These are phyloP conservation scores for Euclidium syriacum DNA, from an alignment of 345 rosid species.

Conservation along the genomic window DNA sequence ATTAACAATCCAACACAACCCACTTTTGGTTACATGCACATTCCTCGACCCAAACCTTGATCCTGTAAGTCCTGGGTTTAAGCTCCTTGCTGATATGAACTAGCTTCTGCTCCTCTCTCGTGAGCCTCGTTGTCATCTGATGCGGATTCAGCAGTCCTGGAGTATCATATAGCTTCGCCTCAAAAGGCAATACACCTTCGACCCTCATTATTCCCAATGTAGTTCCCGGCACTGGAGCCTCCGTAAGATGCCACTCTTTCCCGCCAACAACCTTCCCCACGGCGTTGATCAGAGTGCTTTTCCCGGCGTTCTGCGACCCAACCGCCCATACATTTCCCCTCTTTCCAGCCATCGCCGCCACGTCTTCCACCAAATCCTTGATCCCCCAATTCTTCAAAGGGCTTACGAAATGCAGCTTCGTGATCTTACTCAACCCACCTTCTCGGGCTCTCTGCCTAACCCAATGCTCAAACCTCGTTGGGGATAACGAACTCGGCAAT, in stretches of 20 bases:
- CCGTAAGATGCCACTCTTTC: conserved; percentile 62
- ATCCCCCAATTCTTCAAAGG: conserved; percentile 81
- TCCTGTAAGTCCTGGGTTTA: conserved; percentile 88
- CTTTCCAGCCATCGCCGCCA: conserved; percentile 63
- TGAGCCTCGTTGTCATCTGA: conserved; percentile 81
- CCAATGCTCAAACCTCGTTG: conserved; percentile 78
- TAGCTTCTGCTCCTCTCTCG: conserved; percentile 88
- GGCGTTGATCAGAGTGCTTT: conserved; percentile 83
- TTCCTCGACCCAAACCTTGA: conserved; percentile 83
- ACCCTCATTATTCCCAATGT: conserved; percentile 77
- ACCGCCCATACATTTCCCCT: conserved; percentile 91
- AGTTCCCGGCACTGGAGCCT: conserved; percentile 93
- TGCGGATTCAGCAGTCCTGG: conserved; percentile 83
- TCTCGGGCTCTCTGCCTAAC: conserved; percentile 77
- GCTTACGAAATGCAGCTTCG: conserved; percentile 80
- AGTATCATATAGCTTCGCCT: conserved; percentile 83
- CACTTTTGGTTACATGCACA: neutral
- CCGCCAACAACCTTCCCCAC: conserved; percentile 52
- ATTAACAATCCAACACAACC: conserved; percentile 6
- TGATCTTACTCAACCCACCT: conserved; percentile 63
- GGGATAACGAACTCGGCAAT: conserved; percentile 66
- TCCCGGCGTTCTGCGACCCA: conserved; percentile 89
- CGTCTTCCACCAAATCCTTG: conserved; percentile 73
- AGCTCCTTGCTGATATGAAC: conserved; percentile 70
- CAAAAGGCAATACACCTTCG: conserved; percentile 76